Evolutionary conservation across 805 yeast genomes (phyloP), one percentile per base, ranked within the genome.

Genomic region (Starmerella floris): DNA sequence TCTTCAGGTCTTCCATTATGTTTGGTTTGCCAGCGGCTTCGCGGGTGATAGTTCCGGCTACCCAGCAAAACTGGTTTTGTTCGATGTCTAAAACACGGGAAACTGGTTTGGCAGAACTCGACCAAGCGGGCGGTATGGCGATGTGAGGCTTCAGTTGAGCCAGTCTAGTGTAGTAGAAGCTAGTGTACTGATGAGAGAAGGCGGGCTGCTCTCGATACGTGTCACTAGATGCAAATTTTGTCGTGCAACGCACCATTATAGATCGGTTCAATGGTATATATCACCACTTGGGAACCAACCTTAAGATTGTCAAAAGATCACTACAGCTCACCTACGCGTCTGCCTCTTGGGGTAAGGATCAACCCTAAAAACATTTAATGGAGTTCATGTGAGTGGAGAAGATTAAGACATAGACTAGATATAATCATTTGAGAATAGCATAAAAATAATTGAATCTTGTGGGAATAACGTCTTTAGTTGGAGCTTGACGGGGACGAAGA

Each of bases 11-110:
- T 34, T 75, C 73, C 43, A 91, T 62, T 40, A 91, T 77, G 58
- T 87, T 80, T 4, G 95, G 85, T 56, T 91, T 91, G 55, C 75
- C 74, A 55, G 76, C 76, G 77, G 83, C 70, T 47, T 87, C 95
- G 53, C 83, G 72, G 55, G 79, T 84, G 0, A 87, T 69, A 0
- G 96, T 83, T 2, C 98, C 98, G 22, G 79, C 68, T 11, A 84
- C 76, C 88, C 88, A 91, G 48, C 83, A 72, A 17, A 79, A 69
- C 45, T 72, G 68, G 44, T 76, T 73, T 26, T 71, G 67, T 10
- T 64, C 62, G 8, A 83, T 74, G 52, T 83, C 93, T 45, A 84
- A 61, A 1, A 76, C 72, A 59, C 67, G 73, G 21, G 48, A 55
- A 27, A 62, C 60, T 25, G 56, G 58, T 46, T 64, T 74, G 26